Conservation (phyloP, 148 eudicot genomes). For the Gaultheria prostrata region DNA sequence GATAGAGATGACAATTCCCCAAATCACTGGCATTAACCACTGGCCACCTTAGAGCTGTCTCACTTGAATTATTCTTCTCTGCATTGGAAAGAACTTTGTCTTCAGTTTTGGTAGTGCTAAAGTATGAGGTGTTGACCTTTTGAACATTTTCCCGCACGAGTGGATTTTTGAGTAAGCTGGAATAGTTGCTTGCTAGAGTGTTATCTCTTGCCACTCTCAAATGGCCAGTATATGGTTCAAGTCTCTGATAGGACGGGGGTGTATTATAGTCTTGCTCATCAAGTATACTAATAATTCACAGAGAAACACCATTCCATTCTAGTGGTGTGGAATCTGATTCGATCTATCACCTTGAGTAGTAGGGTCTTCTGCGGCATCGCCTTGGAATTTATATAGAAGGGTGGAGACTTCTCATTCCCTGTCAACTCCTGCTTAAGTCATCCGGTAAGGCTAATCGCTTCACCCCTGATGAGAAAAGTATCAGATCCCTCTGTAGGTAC, state of each 20-base stretch:
- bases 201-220: background rate
- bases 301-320: too few species aligned
- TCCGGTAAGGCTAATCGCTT: too few species aligned
- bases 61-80: background rate
- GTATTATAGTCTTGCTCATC: background rate
- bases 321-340: too few species aligned
- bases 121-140: background rate
- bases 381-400: too few species aligned
- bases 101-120: constrained; percentile 6
- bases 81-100: background rate
- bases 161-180: background rate
- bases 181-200: background rate
- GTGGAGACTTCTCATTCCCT: too few species aligned
- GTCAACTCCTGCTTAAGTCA: too few species aligned
- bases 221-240: constrained; percentile 2
- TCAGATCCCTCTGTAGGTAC: too few species aligned
- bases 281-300: background rate
- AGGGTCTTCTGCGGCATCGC: too few species aligned
- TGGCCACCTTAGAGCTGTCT: too few species aligned
- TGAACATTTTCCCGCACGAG: background rate
- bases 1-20: too few species aligned
- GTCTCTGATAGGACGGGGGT: background rate
- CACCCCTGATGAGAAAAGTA: too few species aligned
- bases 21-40: background rate
- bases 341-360: too few species aligned